These are phyloP conservation scores for Suillus brevipes DNA, from an alignment of 768 basidiomycete genomes.

Conservation along the genomic window DNA sequence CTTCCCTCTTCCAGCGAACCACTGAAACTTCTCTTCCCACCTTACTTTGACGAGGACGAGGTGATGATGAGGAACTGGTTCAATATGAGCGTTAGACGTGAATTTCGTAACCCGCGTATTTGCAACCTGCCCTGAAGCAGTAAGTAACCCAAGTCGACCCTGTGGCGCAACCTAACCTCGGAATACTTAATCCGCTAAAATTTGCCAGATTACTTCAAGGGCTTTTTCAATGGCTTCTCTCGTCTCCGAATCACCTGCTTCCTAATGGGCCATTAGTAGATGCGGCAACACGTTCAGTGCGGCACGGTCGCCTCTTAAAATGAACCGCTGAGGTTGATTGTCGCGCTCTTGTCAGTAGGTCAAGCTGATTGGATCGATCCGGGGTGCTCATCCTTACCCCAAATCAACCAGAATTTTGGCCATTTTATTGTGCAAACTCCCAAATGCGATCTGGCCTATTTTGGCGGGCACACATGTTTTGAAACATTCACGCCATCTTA, in stretches of 20 bases:
- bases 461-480: conserved; percentile 19
- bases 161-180: conserved; percentile 24
- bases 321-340: not conserved
- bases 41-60: conserved; percentile 61
- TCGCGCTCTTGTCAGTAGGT: conserved; percentile 9
- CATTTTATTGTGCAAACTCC: conserved; percentile 22
- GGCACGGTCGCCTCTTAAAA: conserved; percentile 1
- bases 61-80: conserved; percentile 35
- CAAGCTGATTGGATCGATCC: conserved; percentile 1
- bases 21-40: conserved; percentile 64
- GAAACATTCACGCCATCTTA: conserved; percentile 30
- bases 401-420: conserved; percentile 23
- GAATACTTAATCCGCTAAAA: conserved; percentile 1
- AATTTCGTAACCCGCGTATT: conserved; percentile 16
- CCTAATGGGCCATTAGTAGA: conserved; percentile 1
- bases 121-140: conserved; percentile 36
- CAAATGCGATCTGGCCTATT: conserved; percentile 17
- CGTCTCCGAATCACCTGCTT: conserved; percentile 3
- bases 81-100: conserved; percentile 19
- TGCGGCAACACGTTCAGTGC: conserved; percentile 5
- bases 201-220: not conserved
- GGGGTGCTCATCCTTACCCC: conserved; percentile 16
- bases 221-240: conserved; percentile 14
- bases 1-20: conserved; percentile 75
- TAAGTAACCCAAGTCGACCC: conserved; percentile 14